Evolutionary conservation across 345 rosid species (phyloP).

Genomic region (Heritiera fomes): DNA sequence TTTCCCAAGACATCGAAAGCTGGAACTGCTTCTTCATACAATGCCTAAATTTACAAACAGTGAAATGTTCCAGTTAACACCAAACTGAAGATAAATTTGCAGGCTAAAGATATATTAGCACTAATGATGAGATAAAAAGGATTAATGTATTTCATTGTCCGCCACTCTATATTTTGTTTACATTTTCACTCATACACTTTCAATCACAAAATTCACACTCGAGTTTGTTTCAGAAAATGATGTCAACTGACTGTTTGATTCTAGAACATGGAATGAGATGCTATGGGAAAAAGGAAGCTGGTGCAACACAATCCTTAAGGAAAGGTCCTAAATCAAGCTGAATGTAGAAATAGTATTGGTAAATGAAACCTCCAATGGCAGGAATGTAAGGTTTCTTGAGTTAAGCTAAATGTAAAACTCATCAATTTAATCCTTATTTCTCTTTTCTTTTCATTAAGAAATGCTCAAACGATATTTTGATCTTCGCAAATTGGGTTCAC

Average conservation of each 20-base stretch:
- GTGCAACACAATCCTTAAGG: background rate
- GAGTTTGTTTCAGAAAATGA: background rate
- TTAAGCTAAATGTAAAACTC: background rate
- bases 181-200: background rate
- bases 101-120: background rate
- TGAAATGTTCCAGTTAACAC: slow-evolving; percentile 15
- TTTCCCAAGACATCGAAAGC: slow-evolving; percentile 86
- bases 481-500: background rate
- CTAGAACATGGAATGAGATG: background rate
- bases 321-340: background rate
- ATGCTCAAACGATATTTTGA: background rate
- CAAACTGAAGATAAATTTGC: slow-evolving; percentile 8
- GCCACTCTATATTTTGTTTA: background rate
- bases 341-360: background rate
- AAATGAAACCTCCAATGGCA: slow-evolving; percentile 6
- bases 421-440: background rate
- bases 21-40: slow-evolving; percentile 74
- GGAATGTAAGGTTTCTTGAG: background rate
- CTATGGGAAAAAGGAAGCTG: background rate
- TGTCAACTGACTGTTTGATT: background rate
- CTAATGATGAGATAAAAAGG: background rate
- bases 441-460: background rate
- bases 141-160: background rate
- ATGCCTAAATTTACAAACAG: slow-evolving; percentile 39
- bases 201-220: background rate